Evolutionary conservation across 768 basidiomycete species (phyloP), one percentile per base, ranked within the genome.

Genomic region (Candolleomyces eurysporus): DNA sequence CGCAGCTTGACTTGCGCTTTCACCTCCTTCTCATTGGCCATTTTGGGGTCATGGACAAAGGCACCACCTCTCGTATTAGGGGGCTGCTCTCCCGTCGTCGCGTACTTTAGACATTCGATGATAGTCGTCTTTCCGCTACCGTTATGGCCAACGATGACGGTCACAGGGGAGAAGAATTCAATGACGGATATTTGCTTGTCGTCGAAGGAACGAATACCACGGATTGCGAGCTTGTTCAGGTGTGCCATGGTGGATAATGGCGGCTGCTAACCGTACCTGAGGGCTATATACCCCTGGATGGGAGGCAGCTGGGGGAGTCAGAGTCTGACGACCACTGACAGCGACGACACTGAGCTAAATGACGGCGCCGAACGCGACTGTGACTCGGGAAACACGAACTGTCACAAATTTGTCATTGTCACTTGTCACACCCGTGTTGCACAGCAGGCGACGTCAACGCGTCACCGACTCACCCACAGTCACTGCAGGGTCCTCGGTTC

Each of bases 81-180:
- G 0, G 97, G 97, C 67, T 98, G 91, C 73, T 98, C 96, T 31
- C 97, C 97, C 0, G 97, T 99, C 0, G 97, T 97, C 11, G 94
- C 94, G 72, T 99, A 99, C 79, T 98, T 98, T 73, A 99, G 84
- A 76, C 96, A 98, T 81, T 99, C 97, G 74, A 99, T 98, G 71
- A 98, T 92, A 0, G 96, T 99, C 3, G 97, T 99, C 78, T 99
- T 99, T 48, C 97, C 97, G 67, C 92, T 95, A 17, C 97, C 97
- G 75, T 99, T 99, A 78, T 95, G 92, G 2, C 97, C 97, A 2
- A 98, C 95, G 62, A 99, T 98, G 74, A 99, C 96, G 0, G 97
- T 99, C 59, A 99, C 91, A 7, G 97, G 97, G 19, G 89, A 88
- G 77, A 94, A 98, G 78, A 99, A 99, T 74, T 98, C 92, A 72